Base-by-base conservation (phyloP, 2,329 filamentous ascomycete species). In the Madurella fahalii region DNA sequence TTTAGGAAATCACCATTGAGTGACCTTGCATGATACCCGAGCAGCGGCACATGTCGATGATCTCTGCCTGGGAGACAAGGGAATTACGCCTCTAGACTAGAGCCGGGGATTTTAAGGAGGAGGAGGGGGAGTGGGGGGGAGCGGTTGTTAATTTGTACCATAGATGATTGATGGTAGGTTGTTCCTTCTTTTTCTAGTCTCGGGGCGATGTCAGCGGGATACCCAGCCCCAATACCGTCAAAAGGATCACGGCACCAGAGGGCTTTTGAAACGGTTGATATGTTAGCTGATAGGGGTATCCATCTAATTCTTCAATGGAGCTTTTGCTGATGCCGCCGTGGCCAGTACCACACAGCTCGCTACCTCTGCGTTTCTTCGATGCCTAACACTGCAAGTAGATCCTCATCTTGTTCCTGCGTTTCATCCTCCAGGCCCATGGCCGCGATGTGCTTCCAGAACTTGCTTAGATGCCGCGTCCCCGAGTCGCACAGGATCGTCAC, bases 401-500 rank as follows among this genome's bases (percentile, higher is more conserved):
- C 71, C 66, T 68, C 65, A 18, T 64, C 40, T 40, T 67, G 66
- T 57, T 72, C 64, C 49, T 74, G 73, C 37, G 73, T 70, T 44
- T 87, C 82, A 31, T 80, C 74, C 58, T 88, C 83, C 18, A 89
- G 72, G 2, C 85, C 87, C 68, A 87, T 75, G 49, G 85, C 81
- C 18, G 82, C 86, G 50, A 90, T 82, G 59, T 80, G 77, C 65
- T 86, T 88, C 87, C 88, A 94, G 67, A 95, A 92, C 71, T 92
- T 93, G 72, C 86, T 91, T 49, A 94, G 70, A 70, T 94, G 89
- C 60, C 90, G 79, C 9, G 84, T 84, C n/a, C 90, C 87, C n/a
- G 82, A 84, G 72, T 95, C 90, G 69, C 89, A 94, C 8, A 94
- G 73, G n/a, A 95, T 77, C 0, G 90, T 94, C n/a, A 92, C 88